Percentiles rank a stretch among this genome's conserved stretches.
Conservation (phyloP, 345 rosid genomes). For the Lepidium didymum region DNA sequence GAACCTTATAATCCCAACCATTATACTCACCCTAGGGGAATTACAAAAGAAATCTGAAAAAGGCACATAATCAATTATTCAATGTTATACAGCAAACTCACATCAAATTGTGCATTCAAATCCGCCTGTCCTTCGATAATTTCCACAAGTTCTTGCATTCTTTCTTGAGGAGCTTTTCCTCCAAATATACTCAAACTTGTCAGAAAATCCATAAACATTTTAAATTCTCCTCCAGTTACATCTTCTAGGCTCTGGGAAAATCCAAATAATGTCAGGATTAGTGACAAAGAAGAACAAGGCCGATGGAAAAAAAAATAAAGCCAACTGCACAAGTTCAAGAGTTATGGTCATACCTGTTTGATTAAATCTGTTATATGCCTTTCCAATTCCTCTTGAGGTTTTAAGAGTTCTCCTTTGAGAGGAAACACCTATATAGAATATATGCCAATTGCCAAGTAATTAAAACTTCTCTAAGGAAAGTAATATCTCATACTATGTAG, state of each 20-base stretch:
- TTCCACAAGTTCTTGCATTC: constrained; percentile 87
- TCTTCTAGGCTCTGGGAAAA: constrained; percentile 76
- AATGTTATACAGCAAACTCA: constrained; percentile 31
- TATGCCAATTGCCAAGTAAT: not conserved
- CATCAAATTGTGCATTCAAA: constrained; percentile 83
- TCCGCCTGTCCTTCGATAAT: constrained; percentile 96
- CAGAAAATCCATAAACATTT: constrained; percentile 98
- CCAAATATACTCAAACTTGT: constrained; percentile 88
- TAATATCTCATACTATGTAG: not conserved
- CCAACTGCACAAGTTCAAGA: not conserved
- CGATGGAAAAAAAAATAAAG: not conserved
- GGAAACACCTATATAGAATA: constrained; percentile 69
- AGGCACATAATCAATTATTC: constrained; percentile 14
- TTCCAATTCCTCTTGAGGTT: constrained; percentile 97
- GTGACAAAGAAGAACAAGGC: not conserved
- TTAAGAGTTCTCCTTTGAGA: constrained; percentile 78
- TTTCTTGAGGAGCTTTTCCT: constrained; percentile 85
- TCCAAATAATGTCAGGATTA: not conserved
- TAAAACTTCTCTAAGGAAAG: not conserved
- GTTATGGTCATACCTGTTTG: constrained; percentile 49
- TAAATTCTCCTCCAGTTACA: constrained; percentile 95
- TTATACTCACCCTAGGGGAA: not conserved
- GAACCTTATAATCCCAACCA: not conserved
- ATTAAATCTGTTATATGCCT: constrained; percentile 85
- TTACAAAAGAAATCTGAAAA: not conserved